phyloP scores from a whole-genome alignment of 2,329 filamentous ascomycete species.

The Rhynchosporium secalis region DNA sequence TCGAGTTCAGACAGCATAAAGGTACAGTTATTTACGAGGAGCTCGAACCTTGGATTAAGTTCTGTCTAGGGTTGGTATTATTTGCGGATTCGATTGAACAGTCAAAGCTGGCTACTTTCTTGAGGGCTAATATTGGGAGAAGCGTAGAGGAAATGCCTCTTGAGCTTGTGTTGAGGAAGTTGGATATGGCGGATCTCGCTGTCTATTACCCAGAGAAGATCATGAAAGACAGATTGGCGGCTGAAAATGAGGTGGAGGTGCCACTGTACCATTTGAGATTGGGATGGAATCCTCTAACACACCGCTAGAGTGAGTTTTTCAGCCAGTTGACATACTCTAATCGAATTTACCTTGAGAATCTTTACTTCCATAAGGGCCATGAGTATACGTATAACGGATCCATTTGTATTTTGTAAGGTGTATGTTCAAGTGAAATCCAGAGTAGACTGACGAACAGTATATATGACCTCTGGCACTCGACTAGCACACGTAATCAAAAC shows the following conservation, averaged over 20 bases:
- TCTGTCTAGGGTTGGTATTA: constrained; percentile 23
- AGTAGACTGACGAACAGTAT: too few relatives aligned
- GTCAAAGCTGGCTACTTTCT: background rate
- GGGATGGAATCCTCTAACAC: background rate
- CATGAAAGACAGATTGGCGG: background rate
- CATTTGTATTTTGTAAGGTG: background rate
- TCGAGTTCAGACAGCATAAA: constrained; percentile 35
- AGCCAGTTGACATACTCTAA: background rate
- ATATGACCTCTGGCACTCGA: too few relatives aligned
- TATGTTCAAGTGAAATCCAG: too few relatives aligned
- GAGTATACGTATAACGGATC: background rate
- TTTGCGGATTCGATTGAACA: constrained; percentile 13
- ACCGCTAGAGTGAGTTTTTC: background rate
- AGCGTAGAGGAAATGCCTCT: background rate
- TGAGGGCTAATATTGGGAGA: background rate
- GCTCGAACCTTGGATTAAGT: constrained; percentile 27
- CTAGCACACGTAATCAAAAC: too few relatives aligned
- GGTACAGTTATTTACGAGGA: constrained; percentile 20
- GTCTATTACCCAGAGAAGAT: background rate
- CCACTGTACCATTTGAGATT: background rate
- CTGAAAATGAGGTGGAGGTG: background rate
- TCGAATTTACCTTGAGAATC: too few relatives aligned
- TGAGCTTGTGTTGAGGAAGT: background rate
- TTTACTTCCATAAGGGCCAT: too few relatives aligned
- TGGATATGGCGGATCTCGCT: background rate